Evolutionary conservation across 176 grass and related monocot species (phyloP), one percentile per base, ranked within the genome.

Genomic region (Ensete ventricosum): DNA sequence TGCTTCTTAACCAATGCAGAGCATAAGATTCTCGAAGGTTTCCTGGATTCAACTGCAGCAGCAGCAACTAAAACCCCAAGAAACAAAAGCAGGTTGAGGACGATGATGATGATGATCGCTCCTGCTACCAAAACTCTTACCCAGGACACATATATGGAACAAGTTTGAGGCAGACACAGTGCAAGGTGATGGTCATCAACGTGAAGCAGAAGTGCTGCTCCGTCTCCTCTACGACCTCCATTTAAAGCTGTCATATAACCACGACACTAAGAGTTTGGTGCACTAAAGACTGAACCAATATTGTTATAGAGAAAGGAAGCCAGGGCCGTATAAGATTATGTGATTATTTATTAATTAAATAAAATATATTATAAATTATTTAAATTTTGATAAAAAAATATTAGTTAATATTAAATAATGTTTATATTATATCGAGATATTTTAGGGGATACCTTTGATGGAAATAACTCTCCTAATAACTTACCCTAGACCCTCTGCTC

Each of bases 241-340:
- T 34, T 29, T 58, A 74, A 58, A 19, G 72, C 72, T 20, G 54
- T 52, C 72, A 74, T 74, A 74, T 74, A 21, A 48, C 72, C 72
- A 12, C 72, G 58, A 1, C 72, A 26, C 9, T 74, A 74, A 48
- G 58, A 60, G 73, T 75, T 75, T 48, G 73, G 73, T 57, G 73
- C 73, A 60, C 73, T 75, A 75, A 75, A 75, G 43, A 75, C 73
- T 48, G 73, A 48, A 48, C 60, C 73, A 48, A 75, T 54, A 75
- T 75, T 75, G 17, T 58, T 75, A 59, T 75, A 54, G 26, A 50
- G 73, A 67, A 14, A 17, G 57, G 57, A 60, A n/a, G 57, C n/a
- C 19, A 5, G 14, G 14, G 2, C n/a, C n/a, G n/a, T n/a, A n/a
- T n/a, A n/a, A n/a, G n/a, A n/a, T n/a, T n/a, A n/a, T n/a, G n/a